Evolutionary conservation across 2,329 filamentous ascomycete genomes (phyloP).

Genomic region (Fusarium begoniae): DNA sequence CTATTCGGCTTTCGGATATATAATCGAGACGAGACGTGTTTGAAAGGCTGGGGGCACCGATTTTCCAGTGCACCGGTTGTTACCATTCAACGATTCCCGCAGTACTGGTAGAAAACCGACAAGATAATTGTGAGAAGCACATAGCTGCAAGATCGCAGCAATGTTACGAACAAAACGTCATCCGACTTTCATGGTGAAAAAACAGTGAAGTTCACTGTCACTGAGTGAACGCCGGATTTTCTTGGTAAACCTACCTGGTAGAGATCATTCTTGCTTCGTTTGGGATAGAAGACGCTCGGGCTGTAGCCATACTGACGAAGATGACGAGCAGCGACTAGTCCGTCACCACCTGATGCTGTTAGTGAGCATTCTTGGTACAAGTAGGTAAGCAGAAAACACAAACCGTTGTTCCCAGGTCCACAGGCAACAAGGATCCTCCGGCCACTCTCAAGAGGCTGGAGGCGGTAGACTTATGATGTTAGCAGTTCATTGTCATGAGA

Average conservation of each 20-base stretch:
- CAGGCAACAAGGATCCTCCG: constrained; percentile 86
- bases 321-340: constrained; percentile 92
- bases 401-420: constrained; percentile 81
- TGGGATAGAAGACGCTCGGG: constrained; percentile 91
- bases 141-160: constrained; percentile 21
- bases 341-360: constrained; percentile 75
- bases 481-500: neutral
- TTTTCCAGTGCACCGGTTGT: constrained; percentile 2
- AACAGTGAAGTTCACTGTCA: neutral
- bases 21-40: constrained; percentile 4
- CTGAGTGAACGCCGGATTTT: neutral
- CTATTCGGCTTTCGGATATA: constrained; percentile 8
- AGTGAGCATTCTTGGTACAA: neutral
- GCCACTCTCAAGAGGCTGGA: constrained; percentile 80
- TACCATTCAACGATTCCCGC: constrained; percentile 17
- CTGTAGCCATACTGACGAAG: constrained; percentile 91
- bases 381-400: constrained; percentile 8
- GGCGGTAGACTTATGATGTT: constrained; percentile 73
- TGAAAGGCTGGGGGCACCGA: constrained; percentile 5
- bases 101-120: constrained; percentile 28
- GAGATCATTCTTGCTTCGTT: constrained; percentile 87
- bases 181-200: constrained; percentile 13
- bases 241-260: constrained; percentile 74
- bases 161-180: neutral
- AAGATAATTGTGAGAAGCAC: constrained; percentile 30